Evolutionary conservation across 2,329 filamentous ascomycete genomes (phyloP), one percentile per base, ranked within the genome.

Genomic region (Penicillium sp.): DNA sequence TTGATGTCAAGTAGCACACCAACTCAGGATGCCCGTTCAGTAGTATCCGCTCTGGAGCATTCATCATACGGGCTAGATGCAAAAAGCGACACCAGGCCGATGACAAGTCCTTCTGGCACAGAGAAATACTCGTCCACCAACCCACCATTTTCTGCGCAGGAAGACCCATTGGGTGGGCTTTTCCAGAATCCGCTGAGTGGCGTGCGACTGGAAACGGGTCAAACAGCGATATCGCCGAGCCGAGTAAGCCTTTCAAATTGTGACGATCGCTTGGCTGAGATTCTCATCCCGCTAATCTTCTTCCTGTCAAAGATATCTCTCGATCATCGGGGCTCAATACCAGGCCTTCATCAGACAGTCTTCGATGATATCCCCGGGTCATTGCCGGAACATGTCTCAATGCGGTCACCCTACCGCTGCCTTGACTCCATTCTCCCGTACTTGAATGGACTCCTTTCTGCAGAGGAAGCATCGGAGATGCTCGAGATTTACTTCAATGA

Each of bases 401-500:
- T 52, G 14, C 42, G 53, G 50, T n/a, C 55, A 22, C 42, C 57
- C n/a, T 80, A 80, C 59, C 69, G 66, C 22, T 80, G 79, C 51
- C 74, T 82, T 1, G 70, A 77, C 4, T 74, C 77, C 0, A 66
- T 82, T 1, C 62, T 82, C 17, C 78, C 76, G 0, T 73, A 73
- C 34, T 68, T 82, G 4, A 60, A 72, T 22, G 71, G 74, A 45
- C 76, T 79, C 48, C 71, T 82, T 43, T 71, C 76, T 2, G 71
- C 74, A 2, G 60, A 64, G 22, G 67, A 81, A 1, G 81, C 81
- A 0, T 81, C 78, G 54, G 77, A 82, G 28, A 73, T 83, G 12
- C 71, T 83, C 1, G 81, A 83, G 51, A 74, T 81, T 1, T 83
- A 80, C 62, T 75, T 83, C 59, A 77, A 76, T 11, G 79, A 81